phyloP scores from a whole-genome alignment of 768 basidiomycete genomes.

The Xerocomellus dryophilus region DNA sequence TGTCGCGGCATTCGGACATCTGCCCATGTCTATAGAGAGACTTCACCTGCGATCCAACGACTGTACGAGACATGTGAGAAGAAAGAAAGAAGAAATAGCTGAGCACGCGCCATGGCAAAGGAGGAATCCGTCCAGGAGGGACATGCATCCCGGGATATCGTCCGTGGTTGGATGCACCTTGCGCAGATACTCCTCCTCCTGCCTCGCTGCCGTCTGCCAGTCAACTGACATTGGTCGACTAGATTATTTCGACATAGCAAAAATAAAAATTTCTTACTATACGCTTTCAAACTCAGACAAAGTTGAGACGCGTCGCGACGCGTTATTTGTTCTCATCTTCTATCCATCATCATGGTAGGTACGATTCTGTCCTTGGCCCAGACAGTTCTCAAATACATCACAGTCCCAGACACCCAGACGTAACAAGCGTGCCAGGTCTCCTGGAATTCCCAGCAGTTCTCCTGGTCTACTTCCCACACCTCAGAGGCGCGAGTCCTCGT shows the following conservation, averaged over 20 bases:
- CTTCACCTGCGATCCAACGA: conserved; percentile 74
- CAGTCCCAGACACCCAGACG: conserved; percentile 49
- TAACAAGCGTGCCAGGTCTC: conserved; percentile 61
- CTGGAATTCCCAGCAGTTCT: conserved; percentile 46
- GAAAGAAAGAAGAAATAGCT: neutral
- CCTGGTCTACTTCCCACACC: conserved; percentile 45
- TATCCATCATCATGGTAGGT: conserved; percentile 38
- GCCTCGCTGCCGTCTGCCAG: conserved; percentile 54
- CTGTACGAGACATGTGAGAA: conserved; percentile 39
- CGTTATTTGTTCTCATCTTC: conserved; percentile 30
- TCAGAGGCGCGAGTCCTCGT: conserved; percentile 56
- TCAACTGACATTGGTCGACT: conserved; percentile 36
- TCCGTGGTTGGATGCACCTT: conserved; percentile 68
- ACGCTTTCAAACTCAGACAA: conserved; percentile 45
- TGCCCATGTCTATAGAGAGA: conserved; percentile 86
- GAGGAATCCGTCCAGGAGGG: conserved; percentile 67
- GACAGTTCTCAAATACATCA: neutral
- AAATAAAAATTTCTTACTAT: conserved; percentile 15
- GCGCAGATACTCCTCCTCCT: conserved; percentile 67
- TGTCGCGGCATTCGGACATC: conserved; percentile 64
- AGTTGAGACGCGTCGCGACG: conserved; percentile 44
- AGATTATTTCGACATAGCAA: conserved; percentile 1
- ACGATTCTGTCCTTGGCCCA: conserved; percentile 1
- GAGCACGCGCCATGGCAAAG: conserved; percentile 58
- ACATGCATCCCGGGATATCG: conserved; percentile 82